Evolutionary conservation across 495 filamentous ascomycete genomes (phyloP), one percentile per base, ranked within the genome.

Genomic region (Trichocladium antarcticum): DNA sequence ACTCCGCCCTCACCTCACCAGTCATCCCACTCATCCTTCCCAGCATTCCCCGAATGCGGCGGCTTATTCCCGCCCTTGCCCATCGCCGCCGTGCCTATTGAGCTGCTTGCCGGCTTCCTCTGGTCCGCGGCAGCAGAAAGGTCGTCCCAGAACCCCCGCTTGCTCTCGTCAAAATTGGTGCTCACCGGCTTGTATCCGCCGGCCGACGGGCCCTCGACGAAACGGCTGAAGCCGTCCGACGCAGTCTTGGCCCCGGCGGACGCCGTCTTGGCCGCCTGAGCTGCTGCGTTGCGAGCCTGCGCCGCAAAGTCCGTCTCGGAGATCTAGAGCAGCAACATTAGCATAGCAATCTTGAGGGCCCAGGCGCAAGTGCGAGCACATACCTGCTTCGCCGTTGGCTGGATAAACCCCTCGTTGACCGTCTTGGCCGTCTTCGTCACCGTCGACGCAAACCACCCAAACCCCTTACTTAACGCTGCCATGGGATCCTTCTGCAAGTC

Each of bases 401-500:
- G 85, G 32, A 98, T 82, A 68, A 83, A 95, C 22, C 80, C 76
- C 54, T 95, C 81, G 62, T 96, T 90, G 24, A 95, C 78, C 1
- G 76, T 85, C 73, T 94, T 92, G 12, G 89, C 92, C 48, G 82
- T 79, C 73, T 88, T 90, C 14, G 80, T 83, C 12, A 96, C 88
- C 28, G 85, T 83, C 11, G 75, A 80, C 15, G 86, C 77, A 55
- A 98, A 90, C 85, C 93, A 96, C 1, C 93, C 89, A 57, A 96
- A 89, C 6, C 92, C 84, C 68, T 95, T 96, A 21, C 77, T 87
- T 57, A 98, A 61, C 39, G 89, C 87, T 0, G 78, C 89, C 48
- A 97, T 74, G 2, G 93, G 89, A 64, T 98, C 92, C 55, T 83
- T 84, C 66, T 90, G 85, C 55, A 96, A 79, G 31, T 95, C 89